Conservation (phyloP, 805 yeast species). For the Kuraishia borneana region DNA sequence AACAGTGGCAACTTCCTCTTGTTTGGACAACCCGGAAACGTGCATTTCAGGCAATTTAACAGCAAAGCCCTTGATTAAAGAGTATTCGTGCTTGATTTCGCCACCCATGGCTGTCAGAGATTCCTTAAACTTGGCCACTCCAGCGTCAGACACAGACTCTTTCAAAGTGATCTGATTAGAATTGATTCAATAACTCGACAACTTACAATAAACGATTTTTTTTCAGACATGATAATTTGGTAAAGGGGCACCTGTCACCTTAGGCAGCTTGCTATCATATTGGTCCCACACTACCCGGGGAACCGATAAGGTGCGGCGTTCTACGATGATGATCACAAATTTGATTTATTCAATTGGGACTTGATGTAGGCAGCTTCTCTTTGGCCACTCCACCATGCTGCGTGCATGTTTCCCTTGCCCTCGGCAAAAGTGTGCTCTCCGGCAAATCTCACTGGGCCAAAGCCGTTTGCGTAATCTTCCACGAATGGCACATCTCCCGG, state of each 20-base stretch:
- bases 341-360: background rate
- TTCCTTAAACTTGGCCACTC: constrained; percentile 30
- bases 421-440: constrained; percentile 43
- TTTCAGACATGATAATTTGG: constrained; percentile 5
- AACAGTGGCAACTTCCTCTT: constrained; percentile 42
- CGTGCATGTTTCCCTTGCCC: constrained; percentile 50
- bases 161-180: constrained; percentile 24
- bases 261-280: no score
- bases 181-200: background rate
- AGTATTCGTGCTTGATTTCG: constrained; percentile 45
- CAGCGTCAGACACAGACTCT: constrained; percentile 21
- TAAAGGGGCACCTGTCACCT: no score
- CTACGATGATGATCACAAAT: no score
- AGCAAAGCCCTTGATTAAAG: constrained; percentile 57
- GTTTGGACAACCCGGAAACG: constrained; percentile 30
- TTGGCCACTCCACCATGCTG: constrained; percentile 40
- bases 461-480: constrained; percentile 20
- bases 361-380: constrained; percentile 29
- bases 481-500: constrained; percentile 28
- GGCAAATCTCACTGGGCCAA: constrained; percentile 36
- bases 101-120: constrained; percentile 45
- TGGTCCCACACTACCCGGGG: no score
- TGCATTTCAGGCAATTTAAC: constrained; percentile 47
- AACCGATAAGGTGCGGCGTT: no score
- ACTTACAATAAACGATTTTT: constrained; percentile 21